Conservation (phyloP, 495 filamentous ascomycete species). For the Neurospora cerealis region DNA sequence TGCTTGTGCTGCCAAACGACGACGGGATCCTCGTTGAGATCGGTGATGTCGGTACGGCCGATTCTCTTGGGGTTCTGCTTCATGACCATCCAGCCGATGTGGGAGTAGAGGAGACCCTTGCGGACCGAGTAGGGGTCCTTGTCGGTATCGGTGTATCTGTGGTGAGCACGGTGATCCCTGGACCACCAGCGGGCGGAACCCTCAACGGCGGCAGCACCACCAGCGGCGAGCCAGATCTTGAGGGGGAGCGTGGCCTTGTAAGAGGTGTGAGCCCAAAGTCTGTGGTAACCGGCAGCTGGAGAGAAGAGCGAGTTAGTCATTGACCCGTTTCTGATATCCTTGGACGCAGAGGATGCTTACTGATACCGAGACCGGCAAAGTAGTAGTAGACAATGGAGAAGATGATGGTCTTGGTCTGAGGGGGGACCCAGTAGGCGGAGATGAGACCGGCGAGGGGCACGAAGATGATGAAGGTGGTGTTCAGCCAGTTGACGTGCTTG, state of each 20-base stretch:
- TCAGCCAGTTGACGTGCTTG: slow-evolving; percentile 91
- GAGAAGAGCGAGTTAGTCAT: slow-evolving; percentile 16
- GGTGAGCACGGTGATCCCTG: slow-evolving; percentile 91
- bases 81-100: slow-evolving; percentile 88
- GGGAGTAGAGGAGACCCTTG: slow-evolving; percentile 94
- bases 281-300: slow-evolving; percentile 58
- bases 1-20: slow-evolving; percentile 92
- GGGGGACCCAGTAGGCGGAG: slow-evolving; percentile 70
- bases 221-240: slow-evolving; percentile 83
- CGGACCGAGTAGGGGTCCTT: slow-evolving; percentile 99
- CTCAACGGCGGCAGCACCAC: slow-evolving; percentile 91
- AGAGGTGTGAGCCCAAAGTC: slow-evolving; percentile 90
- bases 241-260: slow-evolving; percentile 86
- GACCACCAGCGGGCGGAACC: slow-evolving; percentile 98
- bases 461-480: slow-evolving; percentile 76
- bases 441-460: slow-evolving; percentile 71
- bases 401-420: slow-evolving; percentile 63
- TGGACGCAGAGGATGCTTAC: slow-evolving; percentile 31
- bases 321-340: not conserved
- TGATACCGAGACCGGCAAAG: slow-evolving; percentile 83
- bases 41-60: slow-evolving; percentile 92
- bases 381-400: slow-evolving; percentile 88
- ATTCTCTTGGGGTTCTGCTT: slow-evolving; percentile 90
- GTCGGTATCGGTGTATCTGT: slow-evolving; percentile 97
- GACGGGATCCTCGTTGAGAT: slow-evolving; percentile 89